A percentile compares a stretch with the other conserved stretches of the same genome.
Evolutionary conservation across 192 early-diverging fungal genomes (phyloP).

Genomic region (Thoreauomyces humboldtii): DNA sequence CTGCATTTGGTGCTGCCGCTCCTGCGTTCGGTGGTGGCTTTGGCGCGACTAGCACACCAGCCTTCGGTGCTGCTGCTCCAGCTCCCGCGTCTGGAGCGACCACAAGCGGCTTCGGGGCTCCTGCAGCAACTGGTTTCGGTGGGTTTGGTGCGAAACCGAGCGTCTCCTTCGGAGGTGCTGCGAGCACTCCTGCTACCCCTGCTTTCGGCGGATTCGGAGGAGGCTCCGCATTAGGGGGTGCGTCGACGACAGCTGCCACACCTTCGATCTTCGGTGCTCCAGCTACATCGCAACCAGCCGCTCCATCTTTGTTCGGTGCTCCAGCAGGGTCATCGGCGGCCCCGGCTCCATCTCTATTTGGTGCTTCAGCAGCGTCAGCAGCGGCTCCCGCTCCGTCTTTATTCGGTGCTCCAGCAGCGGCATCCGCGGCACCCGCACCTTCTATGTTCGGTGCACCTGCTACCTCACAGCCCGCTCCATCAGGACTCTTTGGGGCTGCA

Average conservation of each 20-base stretch:
- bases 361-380: neutral
- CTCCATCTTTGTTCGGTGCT: neutral
- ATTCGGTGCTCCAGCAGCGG: slow-evolving; percentile 1
- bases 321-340: neutral
- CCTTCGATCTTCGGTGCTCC: too few relatives aligned
- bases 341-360: neutral
- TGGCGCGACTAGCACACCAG: neutral
- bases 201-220: neutral
- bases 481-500: neutral
- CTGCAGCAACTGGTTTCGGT: neutral
- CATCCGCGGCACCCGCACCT: neutral
- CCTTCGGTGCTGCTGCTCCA: neutral
- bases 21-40: neutral
- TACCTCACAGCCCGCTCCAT: neutral
- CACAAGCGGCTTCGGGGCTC: neutral
- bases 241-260: too few relatives aligned
- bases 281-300: neutral
- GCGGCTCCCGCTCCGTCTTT: neutral
- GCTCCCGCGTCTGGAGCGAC: neutral
- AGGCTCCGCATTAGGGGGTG: too few relatives aligned
- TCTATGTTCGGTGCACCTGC: neutral
- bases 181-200: neutral
- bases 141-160: neutral
- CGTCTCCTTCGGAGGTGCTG: neutral
- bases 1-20: neutral